phyloP scores from a whole-genome alignment of 2,329 filamentous ascomycete species.

The Cladorrhinum sp. region DNA sequence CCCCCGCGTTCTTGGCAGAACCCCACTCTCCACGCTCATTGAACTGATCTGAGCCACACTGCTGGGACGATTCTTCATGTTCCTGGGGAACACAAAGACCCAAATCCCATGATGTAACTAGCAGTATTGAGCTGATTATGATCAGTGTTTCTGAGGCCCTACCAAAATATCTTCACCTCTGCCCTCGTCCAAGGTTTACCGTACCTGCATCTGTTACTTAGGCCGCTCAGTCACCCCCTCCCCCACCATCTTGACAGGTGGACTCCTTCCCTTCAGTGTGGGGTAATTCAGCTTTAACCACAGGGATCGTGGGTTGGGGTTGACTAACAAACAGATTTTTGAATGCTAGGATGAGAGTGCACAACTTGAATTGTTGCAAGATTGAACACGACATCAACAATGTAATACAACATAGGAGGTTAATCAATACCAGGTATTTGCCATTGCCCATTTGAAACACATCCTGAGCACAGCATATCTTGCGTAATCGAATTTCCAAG shows the following conservation, averaged over 20 bases:
- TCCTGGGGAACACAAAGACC: not conserved
- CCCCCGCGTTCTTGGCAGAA: not conserved
- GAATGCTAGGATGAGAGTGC: not conserved
- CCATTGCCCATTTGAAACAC: not conserved
- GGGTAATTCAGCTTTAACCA: not conserved
- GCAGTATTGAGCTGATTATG: too few relatives aligned
- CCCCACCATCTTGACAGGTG: not conserved
- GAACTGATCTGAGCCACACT: too few relatives aligned
- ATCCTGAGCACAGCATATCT: not conserved
- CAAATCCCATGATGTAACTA: too few relatives aligned
- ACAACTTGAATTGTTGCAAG: not conserved
- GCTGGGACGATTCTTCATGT: not conserved
- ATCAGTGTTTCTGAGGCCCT: too few relatives aligned
- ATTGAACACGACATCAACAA: not conserved
- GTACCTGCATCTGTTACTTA: not conserved
- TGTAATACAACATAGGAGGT: not conserved
- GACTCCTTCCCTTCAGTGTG: not conserved
- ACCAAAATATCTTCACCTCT: too few relatives aligned
- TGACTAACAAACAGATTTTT: not conserved
- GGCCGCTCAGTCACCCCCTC: not conserved
- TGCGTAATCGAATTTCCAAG: not conserved
- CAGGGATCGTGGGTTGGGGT: not conserved
- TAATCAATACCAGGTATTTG: not conserved
- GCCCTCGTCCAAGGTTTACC: too few relatives aligned
- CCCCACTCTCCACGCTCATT: not conserved